A percentile compares a stretch with the other conserved stretches of the same genome.
Conservation (phyloP, 225 moss, liverwort and hornwort genomes). For the Anthoceros angustus region DNA sequence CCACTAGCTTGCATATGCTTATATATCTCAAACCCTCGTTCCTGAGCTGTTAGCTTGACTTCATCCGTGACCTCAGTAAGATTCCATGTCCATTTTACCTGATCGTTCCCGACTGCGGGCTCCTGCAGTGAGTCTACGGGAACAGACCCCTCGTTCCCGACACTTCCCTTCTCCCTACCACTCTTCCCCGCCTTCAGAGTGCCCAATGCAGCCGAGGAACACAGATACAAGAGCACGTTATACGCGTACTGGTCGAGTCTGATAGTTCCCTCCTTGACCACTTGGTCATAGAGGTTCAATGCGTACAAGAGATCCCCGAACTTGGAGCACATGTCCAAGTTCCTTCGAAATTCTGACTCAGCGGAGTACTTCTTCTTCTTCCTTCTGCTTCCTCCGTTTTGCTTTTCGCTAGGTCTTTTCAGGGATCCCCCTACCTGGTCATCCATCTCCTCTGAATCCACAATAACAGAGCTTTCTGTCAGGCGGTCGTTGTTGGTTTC, state of each 20-base stretch:
- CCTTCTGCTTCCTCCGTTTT: conserved; percentile 1
- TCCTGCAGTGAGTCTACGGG: not conserved
- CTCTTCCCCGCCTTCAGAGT: conserved; percentile 58
- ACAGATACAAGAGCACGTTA: conserved; percentile 70
- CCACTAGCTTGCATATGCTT: conserved; percentile 60
- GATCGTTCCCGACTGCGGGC: not conserved
- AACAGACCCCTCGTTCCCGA: conserved; percentile 14
- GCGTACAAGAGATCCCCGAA: conserved; percentile 62
- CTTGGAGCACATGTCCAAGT: conserved; percentile 91
- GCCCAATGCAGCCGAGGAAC: conserved; percentile 68
- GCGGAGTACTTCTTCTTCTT: conserved; percentile 55
- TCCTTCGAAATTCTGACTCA: conserved; percentile 59
- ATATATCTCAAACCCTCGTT: conserved; percentile 70
- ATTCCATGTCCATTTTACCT: not conserved
- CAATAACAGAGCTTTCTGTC: not conserved
- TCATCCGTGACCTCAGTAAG: conserved; percentile 34
- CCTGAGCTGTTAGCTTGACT: conserved; percentile 37
- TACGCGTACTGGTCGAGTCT: conserved; percentile 82
- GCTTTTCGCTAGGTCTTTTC: not conserved
- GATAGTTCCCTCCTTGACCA: conserved; percentile 32
- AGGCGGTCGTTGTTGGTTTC: not conserved
- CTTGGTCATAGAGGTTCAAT: conserved; percentile 53
- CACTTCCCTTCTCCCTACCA: conserved; percentile 25
- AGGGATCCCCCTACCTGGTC: not conserved
- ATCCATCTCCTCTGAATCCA: not conserved